A percentile compares a stretch with the other conserved stretches of the same genome.
These are phyloP conservation scores for Abrus pulchellus DNA, from an alignment of 306 rosid species.

Conservation along the genomic window DNA sequence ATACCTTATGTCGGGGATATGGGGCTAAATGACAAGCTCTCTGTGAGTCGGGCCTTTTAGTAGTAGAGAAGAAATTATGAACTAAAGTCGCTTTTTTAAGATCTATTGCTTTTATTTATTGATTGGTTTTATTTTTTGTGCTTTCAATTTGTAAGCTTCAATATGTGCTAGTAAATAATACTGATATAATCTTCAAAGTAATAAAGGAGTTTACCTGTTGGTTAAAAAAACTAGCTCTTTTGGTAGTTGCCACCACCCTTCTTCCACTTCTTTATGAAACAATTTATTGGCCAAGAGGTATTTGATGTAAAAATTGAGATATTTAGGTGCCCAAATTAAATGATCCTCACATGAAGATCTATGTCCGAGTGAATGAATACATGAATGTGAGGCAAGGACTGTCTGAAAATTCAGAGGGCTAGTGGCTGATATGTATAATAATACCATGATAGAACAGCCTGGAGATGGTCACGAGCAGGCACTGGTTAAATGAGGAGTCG, in stretches of 20 bases:
- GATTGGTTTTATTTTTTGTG: neutral
- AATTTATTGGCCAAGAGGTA: conserved; percentile 29
- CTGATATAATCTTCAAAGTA: conserved; percentile 17
- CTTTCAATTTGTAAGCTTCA: conserved; percentile 8
- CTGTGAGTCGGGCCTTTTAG: conserved; percentile 43
- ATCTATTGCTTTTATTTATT: conserved; percentile 33
- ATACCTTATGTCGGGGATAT: conserved; percentile 67
- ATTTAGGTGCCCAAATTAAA: conserved; percentile 39
- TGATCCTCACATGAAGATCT: conserved; percentile 45
- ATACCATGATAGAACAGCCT: conserved; percentile 55
- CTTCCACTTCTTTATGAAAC: conserved; percentile 36
- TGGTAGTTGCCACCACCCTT: neutral
- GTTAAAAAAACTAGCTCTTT: conserved; percentile 28
- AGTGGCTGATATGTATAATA: conserved; percentile 43
- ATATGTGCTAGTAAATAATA: neutral
- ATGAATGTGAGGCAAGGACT: conserved; percentile 36
- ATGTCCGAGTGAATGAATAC: conserved; percentile 46
- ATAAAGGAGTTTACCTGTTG: neutral
- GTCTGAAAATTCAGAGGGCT: conserved; percentile 46
- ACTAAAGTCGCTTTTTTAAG: conserved; percentile 48
- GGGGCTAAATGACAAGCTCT: conserved; percentile 68
- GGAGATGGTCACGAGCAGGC: conserved; percentile 63
- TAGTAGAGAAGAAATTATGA: conserved; percentile 44
- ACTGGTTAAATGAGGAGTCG: conserved; percentile 50
- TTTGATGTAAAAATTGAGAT: conserved; percentile 21